These are phyloP conservation scores for Brassica nigra DNA, from an alignment of 345 rosid species.

Conservation along the genomic window DNA sequence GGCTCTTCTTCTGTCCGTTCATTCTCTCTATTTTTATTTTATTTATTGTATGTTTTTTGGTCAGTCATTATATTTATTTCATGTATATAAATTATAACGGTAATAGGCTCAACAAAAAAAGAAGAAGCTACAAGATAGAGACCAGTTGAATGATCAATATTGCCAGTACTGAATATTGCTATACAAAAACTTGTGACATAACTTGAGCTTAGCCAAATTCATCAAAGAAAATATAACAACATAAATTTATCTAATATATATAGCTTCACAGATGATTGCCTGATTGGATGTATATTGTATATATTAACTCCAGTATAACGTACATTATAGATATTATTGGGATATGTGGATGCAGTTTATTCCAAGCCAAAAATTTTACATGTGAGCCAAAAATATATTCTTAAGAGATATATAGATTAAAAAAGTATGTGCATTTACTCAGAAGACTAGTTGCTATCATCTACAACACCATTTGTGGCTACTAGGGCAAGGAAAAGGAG, in stretches of 20 bases:
- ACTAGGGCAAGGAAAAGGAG: constrained; percentile 14
- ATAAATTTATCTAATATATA: no score
- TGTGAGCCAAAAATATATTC: constrained; percentile 5
- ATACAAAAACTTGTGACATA: not conserved
- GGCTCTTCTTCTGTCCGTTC: no score
- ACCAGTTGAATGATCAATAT: no score
- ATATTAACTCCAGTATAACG: not conserved
- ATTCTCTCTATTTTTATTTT: no score
- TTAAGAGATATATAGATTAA: not conserved
- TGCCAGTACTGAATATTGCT: not conserved
- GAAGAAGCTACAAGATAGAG: no score
- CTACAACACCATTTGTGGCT: constrained; percentile 7
- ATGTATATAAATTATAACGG: no score
- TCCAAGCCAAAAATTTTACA: constrained; percentile 1
- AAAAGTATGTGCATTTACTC: not conserved
- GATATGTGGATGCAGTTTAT: constrained; percentile 11
- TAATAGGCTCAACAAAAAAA: no score
- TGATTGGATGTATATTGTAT: not conserved
- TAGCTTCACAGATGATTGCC: not conserved
- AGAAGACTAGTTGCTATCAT: constrained; percentile 26
- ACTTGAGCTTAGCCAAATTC: not conserved
- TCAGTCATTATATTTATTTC: no score
- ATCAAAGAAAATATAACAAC: not conserved
- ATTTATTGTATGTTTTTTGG: no score
- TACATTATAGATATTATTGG: not conserved